Conservation (phyloP, 2,329 filamentous ascomycete genomes). For the Phialophora expanda region DNA sequence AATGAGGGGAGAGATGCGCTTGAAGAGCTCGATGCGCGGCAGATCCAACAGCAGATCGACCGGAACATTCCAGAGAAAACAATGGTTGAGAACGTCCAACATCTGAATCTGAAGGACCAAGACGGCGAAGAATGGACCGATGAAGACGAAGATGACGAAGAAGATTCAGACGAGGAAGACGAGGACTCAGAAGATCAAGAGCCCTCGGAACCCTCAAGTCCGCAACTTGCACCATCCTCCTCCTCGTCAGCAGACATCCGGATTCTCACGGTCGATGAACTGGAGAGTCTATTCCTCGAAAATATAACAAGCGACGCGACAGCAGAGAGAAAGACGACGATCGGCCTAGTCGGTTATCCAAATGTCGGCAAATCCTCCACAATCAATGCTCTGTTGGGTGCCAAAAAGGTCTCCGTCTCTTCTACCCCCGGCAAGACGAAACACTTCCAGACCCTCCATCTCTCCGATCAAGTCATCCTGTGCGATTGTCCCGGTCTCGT, state of each 20-base stretch:
- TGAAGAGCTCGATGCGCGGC: conserved; percentile 53
- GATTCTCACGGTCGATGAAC: conserved; percentile 89
- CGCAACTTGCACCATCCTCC: conserved; percentile 33
- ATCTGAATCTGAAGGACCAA: conserved; percentile 38
- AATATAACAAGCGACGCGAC: conserved; percentile 66
- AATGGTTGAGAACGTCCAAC: conserved; percentile 34
- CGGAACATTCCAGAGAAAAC: conserved; percentile 33
- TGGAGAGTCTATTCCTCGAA: conserved; percentile 84
- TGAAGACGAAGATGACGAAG: conserved; percentile 52
- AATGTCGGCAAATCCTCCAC: conserved; percentile 99
- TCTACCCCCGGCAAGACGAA: conserved; percentile 98
- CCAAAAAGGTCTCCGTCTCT: conserved; percentile 98
- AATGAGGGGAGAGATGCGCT: conserved; percentile 72
- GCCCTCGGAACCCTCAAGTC: conserved; percentile 29
- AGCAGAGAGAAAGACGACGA: conserved; percentile 72
- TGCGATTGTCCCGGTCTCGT: conserved; percentile 99
- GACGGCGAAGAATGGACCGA: conserved; percentile 42
- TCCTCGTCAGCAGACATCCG: conserved; percentile 54
- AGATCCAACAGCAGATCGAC: conserved; percentile 35
- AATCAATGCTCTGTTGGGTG: conserved; percentile 97
- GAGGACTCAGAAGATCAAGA: conserved; percentile 52
- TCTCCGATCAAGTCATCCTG: conserved; percentile 85
- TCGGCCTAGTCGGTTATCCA: conserved; percentile 95
- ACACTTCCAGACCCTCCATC: conserved; percentile 97
- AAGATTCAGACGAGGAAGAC: conserved; percentile 48